Percentiles rank a stretch among this genome's conserved stretches.
These are phyloP conservation scores for sunflower (Helianthus annuus) DNA, from an alignment of 129 eudicot species.

Conservation along the genomic window DNA sequence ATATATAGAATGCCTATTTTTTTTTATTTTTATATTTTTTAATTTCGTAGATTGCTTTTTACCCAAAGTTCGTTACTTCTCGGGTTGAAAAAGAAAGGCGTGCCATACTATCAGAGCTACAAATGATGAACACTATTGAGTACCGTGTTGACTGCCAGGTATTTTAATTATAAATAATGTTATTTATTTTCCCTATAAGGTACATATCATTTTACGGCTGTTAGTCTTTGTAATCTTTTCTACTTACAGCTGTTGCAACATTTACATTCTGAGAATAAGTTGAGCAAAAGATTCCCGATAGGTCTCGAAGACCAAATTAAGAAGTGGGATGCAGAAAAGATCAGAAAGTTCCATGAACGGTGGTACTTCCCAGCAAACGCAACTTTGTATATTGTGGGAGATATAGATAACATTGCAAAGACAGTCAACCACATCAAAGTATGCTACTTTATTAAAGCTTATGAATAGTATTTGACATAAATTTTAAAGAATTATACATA, in stretches of 20 bases:
- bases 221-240: conserved; percentile 20
- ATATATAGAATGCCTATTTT: too few relatives aligned
- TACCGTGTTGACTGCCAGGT: conserved; percentile 99
- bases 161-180: neutral
- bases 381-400: conserved; percentile 93
- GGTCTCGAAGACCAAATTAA: conserved; percentile 97
- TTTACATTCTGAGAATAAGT: conserved; percentile 98
- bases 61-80: conserved; percentile 86
- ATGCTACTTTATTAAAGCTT: conserved; percentile 24
- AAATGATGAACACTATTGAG: conserved; percentile 99
- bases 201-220: neutral
- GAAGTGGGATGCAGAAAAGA: conserved; percentile 99
- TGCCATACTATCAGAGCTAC: conserved; percentile 93
- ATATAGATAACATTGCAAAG: conserved; percentile 70
- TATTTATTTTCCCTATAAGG: neutral
- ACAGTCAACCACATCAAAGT: conserved; percentile 83
- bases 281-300: conserved; percentile 92
- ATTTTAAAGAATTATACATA: neutral
- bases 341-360: conserved; percentile 92
- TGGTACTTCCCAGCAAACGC: conserved; percentile 99
- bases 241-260: conserved; percentile 78
- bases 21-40: neutral
- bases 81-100: conserved; percentile 99
- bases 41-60: conserved; percentile 76
- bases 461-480: neutral